Evolutionary conservation across 2,329 filamentous ascomycete genomes (phyloP).

Genomic region (Diplocarpon mali): DNA sequence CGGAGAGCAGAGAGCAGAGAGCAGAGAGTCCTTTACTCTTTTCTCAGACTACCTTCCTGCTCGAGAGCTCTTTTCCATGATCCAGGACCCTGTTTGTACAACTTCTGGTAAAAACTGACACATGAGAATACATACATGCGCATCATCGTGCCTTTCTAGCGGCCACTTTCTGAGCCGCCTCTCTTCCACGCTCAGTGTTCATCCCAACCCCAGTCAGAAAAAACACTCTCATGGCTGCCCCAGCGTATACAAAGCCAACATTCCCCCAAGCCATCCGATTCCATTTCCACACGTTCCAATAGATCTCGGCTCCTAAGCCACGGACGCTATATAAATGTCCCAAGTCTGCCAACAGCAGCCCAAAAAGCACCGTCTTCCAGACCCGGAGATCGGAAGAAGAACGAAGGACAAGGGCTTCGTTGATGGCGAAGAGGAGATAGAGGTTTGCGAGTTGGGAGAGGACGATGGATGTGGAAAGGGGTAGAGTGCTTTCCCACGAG

Average conservation of each 20-base stretch:
- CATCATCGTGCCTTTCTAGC: conserved; percentile 9
- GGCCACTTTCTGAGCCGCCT: conserved; percentile 8
- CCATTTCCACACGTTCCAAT: conserved; percentile 46
- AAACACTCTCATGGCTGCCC: conserved; percentile 46
- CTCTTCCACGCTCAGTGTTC: conserved; percentile 16
- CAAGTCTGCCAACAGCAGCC: conserved; percentile 62
- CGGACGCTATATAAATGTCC: conserved; percentile 62
- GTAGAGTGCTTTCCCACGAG: conserved; percentile 28
- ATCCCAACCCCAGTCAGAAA: conserved; percentile 49
- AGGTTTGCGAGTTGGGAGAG: conserved; percentile 68
- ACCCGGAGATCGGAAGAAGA: conserved; percentile 56
- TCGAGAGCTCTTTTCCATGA: too few relatives aligned
- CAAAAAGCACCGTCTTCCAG: conserved; percentile 57
- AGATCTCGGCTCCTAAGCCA: conserved; percentile 47
- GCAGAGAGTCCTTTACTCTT: too few relatives aligned
- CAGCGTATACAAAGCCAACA: conserved; percentile 58
- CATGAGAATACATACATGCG: not conserved
- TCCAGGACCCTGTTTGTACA: too few relatives aligned
- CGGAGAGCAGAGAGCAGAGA: too few relatives aligned
- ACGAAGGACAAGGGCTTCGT: conserved; percentile 66
- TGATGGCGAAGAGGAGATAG: conserved; percentile 66
- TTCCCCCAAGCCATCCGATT: conserved; percentile 60
- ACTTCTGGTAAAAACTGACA: too few relatives aligned
- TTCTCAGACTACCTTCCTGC: too few relatives aligned
- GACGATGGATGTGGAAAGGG: conserved; percentile 52